These are phyloP conservation scores for Lentinula guzmanii DNA, from an alignment of 768 basidiomycete genomes.

Conservation along the genomic window DNA sequence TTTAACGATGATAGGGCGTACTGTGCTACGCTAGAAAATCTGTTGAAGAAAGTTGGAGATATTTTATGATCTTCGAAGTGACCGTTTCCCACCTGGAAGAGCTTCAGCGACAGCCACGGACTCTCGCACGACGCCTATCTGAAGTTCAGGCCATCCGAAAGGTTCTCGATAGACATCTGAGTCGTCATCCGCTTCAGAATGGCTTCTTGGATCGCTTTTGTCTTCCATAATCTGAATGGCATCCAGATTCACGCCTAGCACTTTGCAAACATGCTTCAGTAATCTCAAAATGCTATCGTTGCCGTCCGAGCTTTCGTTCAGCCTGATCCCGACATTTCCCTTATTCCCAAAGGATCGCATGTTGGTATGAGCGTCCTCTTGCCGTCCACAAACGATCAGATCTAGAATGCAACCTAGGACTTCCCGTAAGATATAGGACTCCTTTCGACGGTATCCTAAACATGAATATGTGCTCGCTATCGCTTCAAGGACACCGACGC, in stretches of 20 bases:
- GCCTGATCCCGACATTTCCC: slow-evolving; percentile 63
- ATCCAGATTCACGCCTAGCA: slow-evolving; percentile 79
- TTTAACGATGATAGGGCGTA: slow-evolving; percentile 88
- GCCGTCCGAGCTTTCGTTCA: slow-evolving; percentile 70
- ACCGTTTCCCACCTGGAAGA: slow-evolving; percentile 62
- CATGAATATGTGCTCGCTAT: slow-evolving; percentile 73
- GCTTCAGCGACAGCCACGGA: slow-evolving; percentile 89
- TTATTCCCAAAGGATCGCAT: slow-evolving; percentile 27
- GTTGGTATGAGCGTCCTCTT: slow-evolving; percentile 53
- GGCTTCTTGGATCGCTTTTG: slow-evolving; percentile 14
- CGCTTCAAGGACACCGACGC: slow-evolving; percentile 63
- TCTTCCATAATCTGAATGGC: slow-evolving; percentile 49
- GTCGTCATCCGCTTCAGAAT: slow-evolving; percentile 34
- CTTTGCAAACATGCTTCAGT: slow-evolving; percentile 67
- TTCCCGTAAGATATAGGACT: slow-evolving; percentile 81
- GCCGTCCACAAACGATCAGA: slow-evolving; percentile 78
- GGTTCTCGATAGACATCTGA: slow-evolving; percentile 38
- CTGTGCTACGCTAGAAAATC: slow-evolving; percentile 84
- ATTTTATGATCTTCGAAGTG: neutral
- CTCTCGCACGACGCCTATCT: slow-evolving; percentile 90
- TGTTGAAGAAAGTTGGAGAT: slow-evolving; percentile 21
- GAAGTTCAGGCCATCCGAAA: slow-evolving; percentile 93
- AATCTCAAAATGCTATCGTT: slow-evolving; percentile 77
- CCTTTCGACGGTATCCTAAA: slow-evolving; percentile 83
- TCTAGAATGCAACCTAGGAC: slow-evolving; percentile 82